Conservation (phyloP, 306 rosid species). For the Pyrus communis region DNA sequence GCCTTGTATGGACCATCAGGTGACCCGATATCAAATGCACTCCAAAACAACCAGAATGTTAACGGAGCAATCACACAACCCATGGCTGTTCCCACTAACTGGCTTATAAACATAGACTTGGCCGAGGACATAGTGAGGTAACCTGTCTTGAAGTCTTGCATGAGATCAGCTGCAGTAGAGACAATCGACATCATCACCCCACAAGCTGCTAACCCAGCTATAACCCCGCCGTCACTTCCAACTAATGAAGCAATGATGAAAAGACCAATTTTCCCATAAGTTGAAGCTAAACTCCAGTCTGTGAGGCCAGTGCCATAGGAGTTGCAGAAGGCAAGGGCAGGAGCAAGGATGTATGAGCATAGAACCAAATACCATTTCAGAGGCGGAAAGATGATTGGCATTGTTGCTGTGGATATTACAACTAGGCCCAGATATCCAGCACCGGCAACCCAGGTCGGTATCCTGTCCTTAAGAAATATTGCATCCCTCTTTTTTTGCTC, state of each 20-base stretch:
- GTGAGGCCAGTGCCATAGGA: constrained; percentile 90
- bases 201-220: constrained; percentile 75
- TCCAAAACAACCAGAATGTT: constrained; percentile 97
- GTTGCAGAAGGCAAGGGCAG: constrained; percentile 92
- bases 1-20: constrained; percentile 94
- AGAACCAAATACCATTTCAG: constrained; percentile 91
- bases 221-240: constrained; percentile 74
- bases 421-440: constrained; percentile 78
- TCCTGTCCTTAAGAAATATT: constrained; percentile 69
- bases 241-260: constrained; percentile 73
- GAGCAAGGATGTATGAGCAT: constrained; percentile 75
- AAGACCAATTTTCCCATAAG: constrained; percentile 90
- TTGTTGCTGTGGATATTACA: constrained; percentile 59
- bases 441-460: constrained; percentile 83
- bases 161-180: constrained; percentile 94
- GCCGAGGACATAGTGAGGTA: constrained; percentile 92
- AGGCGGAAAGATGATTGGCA: constrained; percentile 84
- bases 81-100: constrained; percentile 83
- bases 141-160: constrained; percentile 99
- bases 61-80: constrained; percentile 92
- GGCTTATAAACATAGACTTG: constrained; percentile 90
- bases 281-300: constrained; percentile 68
- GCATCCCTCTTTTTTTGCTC: constrained; percentile 58
- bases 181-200: constrained; percentile 97
- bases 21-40: constrained; percentile 82